These are phyloP conservation scores for Malus hybrid DNA, from an alignment of 331 rosid species.

Conservation along the genomic window DNA sequence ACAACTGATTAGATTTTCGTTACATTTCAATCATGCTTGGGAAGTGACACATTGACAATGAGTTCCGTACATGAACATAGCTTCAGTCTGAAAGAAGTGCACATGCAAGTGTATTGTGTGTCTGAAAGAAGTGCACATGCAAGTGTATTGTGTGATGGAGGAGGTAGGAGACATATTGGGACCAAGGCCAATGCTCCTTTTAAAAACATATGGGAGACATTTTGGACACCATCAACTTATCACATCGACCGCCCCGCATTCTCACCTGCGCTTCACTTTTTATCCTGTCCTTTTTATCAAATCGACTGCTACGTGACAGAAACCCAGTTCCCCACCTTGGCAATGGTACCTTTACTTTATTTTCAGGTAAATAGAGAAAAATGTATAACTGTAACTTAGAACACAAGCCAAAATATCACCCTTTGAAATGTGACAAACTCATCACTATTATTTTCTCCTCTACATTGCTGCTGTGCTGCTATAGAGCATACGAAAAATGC, in stretches of 20 bases:
- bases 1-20: too few relatives aligned
- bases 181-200: constrained; percentile 20
- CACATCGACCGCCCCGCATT: constrained; percentile 20
- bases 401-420: background rate
- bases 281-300: background rate
- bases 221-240: constrained; percentile 11
- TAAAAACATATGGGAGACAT: constrained; percentile 29
- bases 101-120: constrained; percentile 19
- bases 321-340: background rate
- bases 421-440: background rate
- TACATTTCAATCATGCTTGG: background rate
- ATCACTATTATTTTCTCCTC: background rate
- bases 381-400: background rate
- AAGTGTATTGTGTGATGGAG: constrained; percentile 14
- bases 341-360: background rate
- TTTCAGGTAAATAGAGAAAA: background rate
- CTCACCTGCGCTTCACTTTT: constrained; percentile 26
- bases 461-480: background rate
- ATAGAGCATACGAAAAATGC: background rate
- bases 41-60: background rate
- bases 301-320: background rate
- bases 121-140: constrained; percentile 9
- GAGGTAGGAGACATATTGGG: constrained; percentile 18
- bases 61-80: background rate
- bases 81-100: background rate